Conservation (phyloP, 164 flowering plant species). For the Nelumbo lutea region DNA sequence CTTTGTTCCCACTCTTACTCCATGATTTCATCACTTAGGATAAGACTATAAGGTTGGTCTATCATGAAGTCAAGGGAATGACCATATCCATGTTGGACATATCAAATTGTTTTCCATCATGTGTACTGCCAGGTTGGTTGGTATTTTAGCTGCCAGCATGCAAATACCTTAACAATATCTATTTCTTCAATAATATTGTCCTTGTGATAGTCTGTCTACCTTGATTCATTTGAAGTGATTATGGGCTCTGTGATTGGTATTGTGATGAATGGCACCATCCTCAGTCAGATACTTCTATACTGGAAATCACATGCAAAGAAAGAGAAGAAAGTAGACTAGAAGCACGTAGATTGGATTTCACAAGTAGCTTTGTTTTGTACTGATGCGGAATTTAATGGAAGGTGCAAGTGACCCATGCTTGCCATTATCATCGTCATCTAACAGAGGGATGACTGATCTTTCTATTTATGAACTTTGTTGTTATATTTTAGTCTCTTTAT, state of each 20-base stretch:
- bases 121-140: neutral
- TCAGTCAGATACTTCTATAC: slow-evolving; percentile 74
- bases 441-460: neutral
- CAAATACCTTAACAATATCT: neutral
- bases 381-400: neutral
- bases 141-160: neutral
- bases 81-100: too few species aligned
- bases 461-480: neutral
- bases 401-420: neutral
- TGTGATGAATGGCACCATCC: slow-evolving; percentile 66
- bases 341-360: neutral
- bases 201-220: slow-evolving; percentile 20
- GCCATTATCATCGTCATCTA: neutral
- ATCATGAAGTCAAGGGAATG: too few species aligned
- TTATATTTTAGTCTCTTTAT: too few species aligned
- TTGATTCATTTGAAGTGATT: slow-evolving; percentile 54
- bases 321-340: slow-evolving; percentile 66
- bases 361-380: neutral
- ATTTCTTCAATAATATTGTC: neutral
- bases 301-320: slow-evolving; percentile 45
- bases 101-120: neutral
- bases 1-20: too few species aligned
- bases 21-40: too few species aligned
- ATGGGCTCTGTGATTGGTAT: slow-evolving; percentile 75
- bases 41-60: too few species aligned